Evolutionary conservation across 148 eudicot species (phyloP), one percentile per base, ranked within the genome.

Genomic region (Oxyria digyna): DNA sequence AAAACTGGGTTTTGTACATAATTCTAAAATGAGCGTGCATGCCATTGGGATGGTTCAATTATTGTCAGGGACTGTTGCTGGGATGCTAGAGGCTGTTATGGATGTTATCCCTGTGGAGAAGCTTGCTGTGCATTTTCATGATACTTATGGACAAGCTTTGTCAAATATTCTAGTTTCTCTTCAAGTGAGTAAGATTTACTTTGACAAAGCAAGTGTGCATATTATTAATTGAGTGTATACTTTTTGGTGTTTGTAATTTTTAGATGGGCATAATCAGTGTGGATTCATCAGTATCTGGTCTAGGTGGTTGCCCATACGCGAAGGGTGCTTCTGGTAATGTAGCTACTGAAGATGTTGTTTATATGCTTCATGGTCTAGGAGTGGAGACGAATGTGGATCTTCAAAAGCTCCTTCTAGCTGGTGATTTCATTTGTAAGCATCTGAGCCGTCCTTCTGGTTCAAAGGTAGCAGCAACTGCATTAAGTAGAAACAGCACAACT

Each of bases 271-370:
- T 93, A 64, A 78, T 86, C 72, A 78, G 77, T 29, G 84, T 89
- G 42, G 96, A 92, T 76, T 92, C 96, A 32, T 87, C 96, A 7
- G 79, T 87, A 13, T 83, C 88, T 1, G 96, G 98, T 40, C 96
- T 93, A 38, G 96, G 96, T 32, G 95, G 98, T 75, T 93, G 96
- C 75, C 98, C 98, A 41, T 93, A 89, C 68, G 98, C 96, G 10
- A 87, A 87, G 80, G 91, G 96, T 77, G 98, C 98, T 69, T 75
- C 96, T 18, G 98, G 96, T 17, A 93, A 93, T 70, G 95, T 93
- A 32, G 98, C 95, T 3, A 89, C 98, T 0, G 98, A 92, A 75
- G 96, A 93, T 77, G 98, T 93, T 26, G 21, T 59, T 24, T 89
- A 93, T 63, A 89, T 93, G 98, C 90, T 93, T 8, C 78, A 82